Base-by-base conservation (phyloP, 2,329 filamentous ascomycete genomes). In the Aspergillus flavus region DNA sequence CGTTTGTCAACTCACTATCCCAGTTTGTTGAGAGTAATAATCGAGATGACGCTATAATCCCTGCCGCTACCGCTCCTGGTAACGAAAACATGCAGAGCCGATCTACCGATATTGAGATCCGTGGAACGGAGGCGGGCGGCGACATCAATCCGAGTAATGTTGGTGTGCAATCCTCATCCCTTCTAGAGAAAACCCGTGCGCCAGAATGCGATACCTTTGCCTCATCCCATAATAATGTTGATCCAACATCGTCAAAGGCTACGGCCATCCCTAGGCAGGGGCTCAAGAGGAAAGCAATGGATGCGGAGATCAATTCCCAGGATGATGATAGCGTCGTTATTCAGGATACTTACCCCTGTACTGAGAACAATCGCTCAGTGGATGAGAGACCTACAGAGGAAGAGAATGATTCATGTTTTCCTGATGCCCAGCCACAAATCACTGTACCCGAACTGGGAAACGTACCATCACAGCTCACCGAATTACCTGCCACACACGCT, bases 391-490 rank as follows among this genome's bases (percentile, higher is more conserved):
- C 28, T 16, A 36, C 45, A 28, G 43, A 59, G 7, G 48, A 39
- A 26, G 61, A 50, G 39, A 39, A 64, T 6, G 65, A 67, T 16
- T 39, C 59, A 26, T 59, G 58, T 28, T 61, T 66, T 14, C 65
- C 70, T 41, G 71, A 77, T 67, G 72, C 72, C 34, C 71, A 76
- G 61, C 71, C 66, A 41, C 64, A 67, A 9, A 58, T 63, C 5
- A 50, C 64, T 4, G 41, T 66, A 5, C 52, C 61, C 10, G 58
- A 64, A 36, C 54, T 67, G 21, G 59, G 67, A 41, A 57, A 16
- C 19, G 21, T 54, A 4, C 50, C 57, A 16, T 50, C 64, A 32
- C 59, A 61, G 43, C 56, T 62, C 6, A 60, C 62, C 14, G 43
- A 57, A 19, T 28, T 64, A 48, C 45, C 54, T 30, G 19, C 46